Percentiles rank a stretch among this genome's conserved stretches.
These are phyloP conservation scores for Candida coquimbonensis DNA, from an alignment of 805 yeast species.

Conservation along the genomic window DNA sequence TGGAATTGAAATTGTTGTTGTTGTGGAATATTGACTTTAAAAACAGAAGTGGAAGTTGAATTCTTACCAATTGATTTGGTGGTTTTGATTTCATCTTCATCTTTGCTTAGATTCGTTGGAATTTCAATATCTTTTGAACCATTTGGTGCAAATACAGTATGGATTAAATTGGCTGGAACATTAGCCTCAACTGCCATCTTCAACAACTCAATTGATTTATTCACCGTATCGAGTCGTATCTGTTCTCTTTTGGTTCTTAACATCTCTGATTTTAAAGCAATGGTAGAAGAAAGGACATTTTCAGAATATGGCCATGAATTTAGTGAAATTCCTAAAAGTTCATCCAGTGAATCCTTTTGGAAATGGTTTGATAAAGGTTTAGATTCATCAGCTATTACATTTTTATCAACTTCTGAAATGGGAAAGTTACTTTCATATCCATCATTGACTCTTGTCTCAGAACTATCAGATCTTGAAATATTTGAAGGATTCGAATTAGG, in stretches of 20 bases:
- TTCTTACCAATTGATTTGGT: not conserved
- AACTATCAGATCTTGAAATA: not conserved
- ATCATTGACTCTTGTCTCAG: not conserved
- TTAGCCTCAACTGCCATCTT: slow-evolving; percentile 29
- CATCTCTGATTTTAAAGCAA: slow-evolving; percentile 31
- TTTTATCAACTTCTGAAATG: not conserved
- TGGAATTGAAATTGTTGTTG: slow-evolving; percentile 24
- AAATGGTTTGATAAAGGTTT: too few relatives aligned
- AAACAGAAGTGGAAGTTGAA: slow-evolving; percentile 17
- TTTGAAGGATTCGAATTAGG: not conserved
- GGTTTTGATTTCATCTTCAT: not conserved
- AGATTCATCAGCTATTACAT: not conserved
- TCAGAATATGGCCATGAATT: slow-evolving; percentile 31
- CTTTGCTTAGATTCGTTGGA: not conserved
- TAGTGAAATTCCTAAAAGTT: slow-evolving; percentile 4
- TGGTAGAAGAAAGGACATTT: slow-evolving; percentile 29
- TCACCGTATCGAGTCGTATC: slow-evolving; percentile 24
- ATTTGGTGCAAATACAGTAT: slow-evolving; percentile 25
- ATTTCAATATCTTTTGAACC: not conserved
- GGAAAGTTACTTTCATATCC: not conserved
- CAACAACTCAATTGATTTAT: slow-evolving; percentile 30
- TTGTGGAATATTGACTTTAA: slow-evolving; percentile 23
- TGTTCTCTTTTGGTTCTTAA: slow-evolving; percentile 33
- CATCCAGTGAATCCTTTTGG: not conserved
- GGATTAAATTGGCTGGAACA: slow-evolving; percentile 31